Evolutionary conservation across 2,329 filamentous ascomycete species (phyloP), one percentile per base, ranked within the genome.

Genomic region (Ramularia endophylla): DNA sequence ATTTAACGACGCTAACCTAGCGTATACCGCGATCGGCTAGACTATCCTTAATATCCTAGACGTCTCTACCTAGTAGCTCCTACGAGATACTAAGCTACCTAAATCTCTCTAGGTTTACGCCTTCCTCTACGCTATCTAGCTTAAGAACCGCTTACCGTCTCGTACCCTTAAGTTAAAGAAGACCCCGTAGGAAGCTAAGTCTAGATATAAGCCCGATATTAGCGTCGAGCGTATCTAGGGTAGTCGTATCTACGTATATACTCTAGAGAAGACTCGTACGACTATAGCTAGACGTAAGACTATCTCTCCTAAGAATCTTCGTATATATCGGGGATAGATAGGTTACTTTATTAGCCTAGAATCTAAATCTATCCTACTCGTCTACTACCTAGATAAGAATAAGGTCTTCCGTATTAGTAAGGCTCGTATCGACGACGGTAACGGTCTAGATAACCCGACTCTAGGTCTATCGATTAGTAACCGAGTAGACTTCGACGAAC

Each of bases 61-160:
- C 16, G 16, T 12, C 2, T 18, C 12, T 17, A 36, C n/a, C n/a
- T 25, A 36, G 11, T 7, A 42, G 17, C 7, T 25, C 12, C 32
- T 36, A 2, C 15, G 27, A 27, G 4, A 37, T 12, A 27, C 17
- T 4, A 27, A 19, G 4, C 20, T 40, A 3, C 36, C 30, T 2
- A 25, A 44, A 31, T 13, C 28, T 6, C 20, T 44, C 7, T 16
- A 4, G 12, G 15, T 28, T 2, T n/a, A 44, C 4, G 18, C 17
- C 18, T 40, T 30, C 13, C n/a, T 19, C 16, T 22, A 44, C 17
- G 29, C 20, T 2, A 28, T 40, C 4, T 44, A 20, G 41, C 30
- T 44, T 28, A 44, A 39, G 36, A 40, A 44, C 27, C 36, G 41
- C 7, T 27, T 17, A 8, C 41, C 22, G 7, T 40, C 31, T 13